These are phyloP conservation scores for Diversispora epigaea DNA, from an alignment of 192 early-diverging fungal genomes.

Conservation along the genomic window DNA sequence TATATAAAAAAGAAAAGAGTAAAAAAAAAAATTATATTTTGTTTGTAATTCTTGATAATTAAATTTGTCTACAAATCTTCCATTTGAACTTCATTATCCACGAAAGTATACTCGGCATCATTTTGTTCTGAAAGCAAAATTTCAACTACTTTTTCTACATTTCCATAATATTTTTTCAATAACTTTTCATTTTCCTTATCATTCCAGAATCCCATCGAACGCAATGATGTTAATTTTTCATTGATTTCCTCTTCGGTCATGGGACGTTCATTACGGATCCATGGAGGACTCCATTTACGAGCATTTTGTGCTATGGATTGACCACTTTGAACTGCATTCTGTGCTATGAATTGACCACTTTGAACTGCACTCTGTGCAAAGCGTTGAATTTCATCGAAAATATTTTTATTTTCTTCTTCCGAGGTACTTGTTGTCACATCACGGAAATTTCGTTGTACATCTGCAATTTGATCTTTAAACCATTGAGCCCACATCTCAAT, in stretches of 20 bases:
- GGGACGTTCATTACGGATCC: neutral
- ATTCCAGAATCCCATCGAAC: constrained; percentile 34
- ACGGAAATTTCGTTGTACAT: neutral
- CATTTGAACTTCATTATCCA: too few species aligned
- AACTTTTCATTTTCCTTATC: constrained; percentile 28
- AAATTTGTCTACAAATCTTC: too few species aligned
- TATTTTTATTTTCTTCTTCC: neutral
- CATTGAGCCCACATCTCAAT: constrained; percentile 18
- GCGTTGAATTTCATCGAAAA: too few species aligned
- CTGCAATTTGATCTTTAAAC: neutral
- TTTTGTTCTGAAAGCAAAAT: constrained; percentile 22
- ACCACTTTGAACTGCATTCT: neutral
- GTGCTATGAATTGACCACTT: too few species aligned
- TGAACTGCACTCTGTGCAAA: too few species aligned
- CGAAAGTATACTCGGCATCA: neutral
- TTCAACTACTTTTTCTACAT: constrained; percentile 34
- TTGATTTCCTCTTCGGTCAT: neutral
- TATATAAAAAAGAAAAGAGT: too few species aligned
- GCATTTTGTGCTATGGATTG: neutral
- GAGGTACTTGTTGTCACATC: neutral
- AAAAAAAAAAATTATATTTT: too few species aligned
- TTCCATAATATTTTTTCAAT: constrained; percentile 34
- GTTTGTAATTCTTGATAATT: too few species aligned
- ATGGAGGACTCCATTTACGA: neutral
- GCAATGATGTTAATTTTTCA: constrained; percentile 20